Evolutionary conservation across 2,329 filamentous ascomycete genomes (phyloP).

Genomic region (Penicillium polonicum): DNA sequence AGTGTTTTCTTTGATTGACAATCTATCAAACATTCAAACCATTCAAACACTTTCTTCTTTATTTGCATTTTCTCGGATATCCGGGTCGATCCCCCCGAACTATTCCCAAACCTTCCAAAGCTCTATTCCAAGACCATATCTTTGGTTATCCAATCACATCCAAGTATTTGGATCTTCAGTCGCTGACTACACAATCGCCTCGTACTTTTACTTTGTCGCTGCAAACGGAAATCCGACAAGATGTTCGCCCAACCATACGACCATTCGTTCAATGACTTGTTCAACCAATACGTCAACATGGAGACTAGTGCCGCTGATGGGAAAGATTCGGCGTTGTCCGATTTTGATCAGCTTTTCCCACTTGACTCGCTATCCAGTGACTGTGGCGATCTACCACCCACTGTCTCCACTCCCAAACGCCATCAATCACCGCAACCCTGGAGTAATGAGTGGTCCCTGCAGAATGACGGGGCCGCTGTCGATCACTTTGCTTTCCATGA

Average conservation of each 20-base stretch:
- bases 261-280: conserved; percentile 60
- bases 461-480: conserved; percentile 48
- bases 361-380: conserved; percentile 52
- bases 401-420: conserved; percentile 47
- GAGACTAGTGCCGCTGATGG: conserved; percentile 53
- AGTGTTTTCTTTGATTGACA: conserved; percentile 42
- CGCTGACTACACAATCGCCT: conserved; percentile 17
- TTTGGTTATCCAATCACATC: conserved; percentile 34
- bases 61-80: conserved; percentile 22
- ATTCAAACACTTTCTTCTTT: conserved; percentile 8
- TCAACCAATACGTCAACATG: conserved; percentile 63
- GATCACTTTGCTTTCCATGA: conserved; percentile 38
- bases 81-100: conserved; percentile 22
- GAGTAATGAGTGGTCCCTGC: conserved; percentile 54
- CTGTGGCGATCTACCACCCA: conserved; percentile 51
- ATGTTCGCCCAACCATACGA: conserved; percentile 50
- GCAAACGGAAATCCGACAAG: conserved; percentile 49
- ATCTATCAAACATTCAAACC: conserved; percentile 34
- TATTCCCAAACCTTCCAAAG: conserved; percentile 21
- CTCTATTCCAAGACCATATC: conserved; percentile 18
- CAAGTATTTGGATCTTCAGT: conserved; percentile 21
- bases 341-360: conserved; percentile 54
- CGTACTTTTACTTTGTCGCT: conserved; percentile 21
- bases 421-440: conserved; percentile 51
- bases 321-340: conserved; percentile 50